phyloP scores from a whole-genome alignment of 2,329 filamentous ascomycete species.

The Sarocladium kiliense region DNA sequence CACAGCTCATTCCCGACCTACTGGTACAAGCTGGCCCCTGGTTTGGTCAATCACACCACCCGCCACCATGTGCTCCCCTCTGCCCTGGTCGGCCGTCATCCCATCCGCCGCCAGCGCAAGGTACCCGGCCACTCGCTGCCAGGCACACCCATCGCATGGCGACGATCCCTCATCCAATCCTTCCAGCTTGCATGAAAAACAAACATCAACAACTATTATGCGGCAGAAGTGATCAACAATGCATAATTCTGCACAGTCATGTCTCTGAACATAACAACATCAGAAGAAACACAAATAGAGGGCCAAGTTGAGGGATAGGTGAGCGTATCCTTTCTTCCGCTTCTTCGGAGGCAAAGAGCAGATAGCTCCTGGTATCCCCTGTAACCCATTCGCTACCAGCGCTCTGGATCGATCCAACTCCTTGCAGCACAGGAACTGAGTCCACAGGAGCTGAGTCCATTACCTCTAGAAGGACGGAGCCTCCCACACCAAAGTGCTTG shows the following conservation, averaged over 20 bases:
- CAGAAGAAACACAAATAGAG: no score
- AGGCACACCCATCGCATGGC: no score
- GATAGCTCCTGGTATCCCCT: no score
- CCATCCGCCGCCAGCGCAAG: not conserved
- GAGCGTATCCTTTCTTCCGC: no score
- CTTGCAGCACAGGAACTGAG: no score
- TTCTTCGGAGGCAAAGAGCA: no score
- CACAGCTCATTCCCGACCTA: not conserved
- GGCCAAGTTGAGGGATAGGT: no score
- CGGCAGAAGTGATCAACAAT: not conserved
- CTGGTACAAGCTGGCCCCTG: not conserved
- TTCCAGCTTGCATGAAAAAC: not conserved
- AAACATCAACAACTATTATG: not conserved
- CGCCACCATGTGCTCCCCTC: not conserved
- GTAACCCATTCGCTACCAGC: not conserved
- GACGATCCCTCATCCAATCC: not conserved
- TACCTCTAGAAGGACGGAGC: no score
- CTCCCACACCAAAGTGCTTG: no score
- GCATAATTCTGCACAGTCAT: not conserved
- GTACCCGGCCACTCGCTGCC: not conserved
- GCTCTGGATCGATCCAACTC: not conserved
- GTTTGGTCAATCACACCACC: not conserved
- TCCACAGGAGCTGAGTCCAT: no score
- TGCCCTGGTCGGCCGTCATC: not conserved
- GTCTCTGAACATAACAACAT: no score